Evolutionary conservation across 179 eudicot genomes (phyloP).

Genomic region (Silene noctiflora): DNA sequence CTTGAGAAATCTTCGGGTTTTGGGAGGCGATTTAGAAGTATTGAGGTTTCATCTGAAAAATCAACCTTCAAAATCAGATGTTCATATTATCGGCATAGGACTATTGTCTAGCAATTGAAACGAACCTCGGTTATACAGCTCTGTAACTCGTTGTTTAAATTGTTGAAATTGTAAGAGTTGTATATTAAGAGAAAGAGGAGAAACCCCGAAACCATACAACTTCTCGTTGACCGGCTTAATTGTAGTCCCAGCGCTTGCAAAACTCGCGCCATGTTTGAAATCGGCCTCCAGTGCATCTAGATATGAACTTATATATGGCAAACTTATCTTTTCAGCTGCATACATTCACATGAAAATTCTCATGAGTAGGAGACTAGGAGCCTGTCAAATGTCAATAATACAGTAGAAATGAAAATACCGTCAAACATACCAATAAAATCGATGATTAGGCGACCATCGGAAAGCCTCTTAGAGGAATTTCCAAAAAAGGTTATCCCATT

Average conservation of each 20-base stretch:
- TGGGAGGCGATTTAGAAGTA: slow-evolving; percentile 32
- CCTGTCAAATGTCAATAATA: no score
- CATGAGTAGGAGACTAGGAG: no score
- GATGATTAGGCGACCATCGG: slow-evolving; percentile 52
- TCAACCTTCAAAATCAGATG: neutral
- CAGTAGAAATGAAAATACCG: no score
- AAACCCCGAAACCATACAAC: slow-evolving; percentile 31
- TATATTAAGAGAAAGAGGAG: slow-evolving; percentile 48
- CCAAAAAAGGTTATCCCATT: slow-evolving; percentile 1
- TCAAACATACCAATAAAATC: slow-evolving; percentile 47
- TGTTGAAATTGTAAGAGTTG: slow-evolving; percentile 51
- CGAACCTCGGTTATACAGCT: slow-evolving; percentile 3
- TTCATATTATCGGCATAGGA: neutral
- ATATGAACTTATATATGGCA: slow-evolving; percentile 56
- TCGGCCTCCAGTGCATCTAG: slow-evolving; percentile 51
- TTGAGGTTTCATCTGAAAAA: slow-evolving; percentile 20
- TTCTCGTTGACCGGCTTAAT: slow-evolving; percentile 37
- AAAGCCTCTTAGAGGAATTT: slow-evolving; percentile 22
- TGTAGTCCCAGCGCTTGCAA: slow-evolving; percentile 51
- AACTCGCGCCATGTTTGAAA: slow-evolving; percentile 60
- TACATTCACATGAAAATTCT: neutral
- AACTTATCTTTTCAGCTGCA: slow-evolving; percentile 54
- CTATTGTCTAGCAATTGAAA: no score
- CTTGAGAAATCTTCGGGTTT: slow-evolving; percentile 35
- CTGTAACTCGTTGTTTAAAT: slow-evolving; percentile 31